A percentile compares a stretch with the other conserved stretches of the same genome.
Conservation (phyloP, 768 basidiomycete species). For the Mycena kentingensis region DNA sequence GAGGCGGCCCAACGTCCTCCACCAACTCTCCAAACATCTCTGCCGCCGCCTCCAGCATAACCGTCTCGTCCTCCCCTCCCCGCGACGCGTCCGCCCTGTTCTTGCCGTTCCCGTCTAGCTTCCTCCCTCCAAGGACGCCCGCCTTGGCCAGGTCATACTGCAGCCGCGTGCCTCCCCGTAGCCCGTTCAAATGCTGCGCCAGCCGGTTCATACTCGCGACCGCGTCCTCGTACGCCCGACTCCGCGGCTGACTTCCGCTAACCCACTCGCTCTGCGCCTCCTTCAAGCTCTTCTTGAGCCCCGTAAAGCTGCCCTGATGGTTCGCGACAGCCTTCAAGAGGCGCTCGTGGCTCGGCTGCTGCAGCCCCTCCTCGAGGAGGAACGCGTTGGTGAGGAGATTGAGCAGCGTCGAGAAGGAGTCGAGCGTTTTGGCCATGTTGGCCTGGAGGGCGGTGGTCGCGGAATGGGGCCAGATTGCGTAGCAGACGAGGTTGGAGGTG, state of each 20-base stretch:
- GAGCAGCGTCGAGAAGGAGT: constrained; percentile 87
- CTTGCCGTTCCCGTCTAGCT: constrained; percentile 24
- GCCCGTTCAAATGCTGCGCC: constrained; percentile 91
- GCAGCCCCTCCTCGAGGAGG: constrained; percentile 70
- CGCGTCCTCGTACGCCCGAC: constrained; percentile 77
- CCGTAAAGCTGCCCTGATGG: constrained; percentile 89
- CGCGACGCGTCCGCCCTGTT: constrained; percentile 26
- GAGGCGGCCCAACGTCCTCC: constrained; percentile 76
- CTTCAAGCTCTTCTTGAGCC: constrained; percentile 78
- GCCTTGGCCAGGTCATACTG: constrained; percentile 83
- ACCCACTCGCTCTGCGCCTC: constrained; percentile 91
- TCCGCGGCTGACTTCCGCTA: constrained; percentile 26
- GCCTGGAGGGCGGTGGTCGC: constrained; percentile 81
- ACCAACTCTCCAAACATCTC: constrained; percentile 77
- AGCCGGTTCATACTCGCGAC: constrained; percentile 85
- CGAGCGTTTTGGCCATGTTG: constrained; percentile 83
- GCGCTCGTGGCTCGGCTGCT: constrained; percentile 57
- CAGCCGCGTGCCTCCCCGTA: constrained; percentile 79
- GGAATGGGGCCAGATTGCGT: constrained; percentile 79
- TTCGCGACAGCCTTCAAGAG: constrained; percentile 79
- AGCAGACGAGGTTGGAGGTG: constrained; percentile 86
- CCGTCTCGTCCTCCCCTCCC: constrained; percentile 36
- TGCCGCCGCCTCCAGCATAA: constrained; percentile 62
- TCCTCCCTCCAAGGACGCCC: constrained; percentile 31
- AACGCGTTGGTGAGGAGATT: constrained; percentile 83